Percentiles rank a stretch among this genome's conserved stretches.
These are phyloP conservation scores for Emericellopsis atlantica DNA, from an alignment of 2,329 filamentous ascomycete species.

Conservation along the genomic window DNA sequence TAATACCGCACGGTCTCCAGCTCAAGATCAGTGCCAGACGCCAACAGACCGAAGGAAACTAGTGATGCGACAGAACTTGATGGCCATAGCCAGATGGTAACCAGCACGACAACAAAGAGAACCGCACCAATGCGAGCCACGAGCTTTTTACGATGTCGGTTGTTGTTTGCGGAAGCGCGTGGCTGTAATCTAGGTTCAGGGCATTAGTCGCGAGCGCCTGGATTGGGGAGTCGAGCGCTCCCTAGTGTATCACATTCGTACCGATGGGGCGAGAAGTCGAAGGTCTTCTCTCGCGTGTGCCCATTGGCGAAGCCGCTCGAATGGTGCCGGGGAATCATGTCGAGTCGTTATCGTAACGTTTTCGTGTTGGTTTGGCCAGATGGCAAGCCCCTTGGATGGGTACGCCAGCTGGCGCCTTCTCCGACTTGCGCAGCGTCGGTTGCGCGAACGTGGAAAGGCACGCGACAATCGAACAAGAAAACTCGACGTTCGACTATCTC, in stretches of 20 bases:
- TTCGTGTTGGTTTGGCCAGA: conserved; percentile 7
- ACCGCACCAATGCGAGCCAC: conserved; percentile 54
- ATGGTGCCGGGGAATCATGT: conserved; percentile 80
- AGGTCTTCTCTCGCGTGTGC: conserved; percentile 64
- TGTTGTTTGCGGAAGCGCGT: conserved; percentile 57
- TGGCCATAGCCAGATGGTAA: conserved; percentile 68
- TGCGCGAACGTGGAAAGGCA: not conserved
- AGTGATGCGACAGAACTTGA: conserved; percentile 47
- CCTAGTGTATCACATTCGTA: conserved; percentile 19
- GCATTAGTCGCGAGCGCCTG: not conserved
- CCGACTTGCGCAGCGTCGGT: too few species aligned
- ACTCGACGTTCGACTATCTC: not conserved
- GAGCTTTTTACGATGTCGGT: conserved; percentile 61
- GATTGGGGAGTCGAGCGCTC: not conserved
- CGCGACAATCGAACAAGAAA: not conserved
- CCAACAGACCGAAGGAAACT: conserved; percentile 59
- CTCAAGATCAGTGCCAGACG: conserved; percentile 56
- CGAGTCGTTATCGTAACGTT: conserved; percentile 14
- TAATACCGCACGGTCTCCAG: conserved; percentile 96
- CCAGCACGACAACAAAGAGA: conserved; percentile 45
- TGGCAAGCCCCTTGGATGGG: not conserved
- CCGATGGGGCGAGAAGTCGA: conserved; percentile 84
- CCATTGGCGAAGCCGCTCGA: conserved; percentile 68
- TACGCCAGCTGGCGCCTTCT: conserved; percentile 1
- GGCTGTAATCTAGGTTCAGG: conserved; percentile 53